phyloP scores from a whole-genome alignment of 2,329 filamentous ascomycete species.

The Fusarium compactum region DNA sequence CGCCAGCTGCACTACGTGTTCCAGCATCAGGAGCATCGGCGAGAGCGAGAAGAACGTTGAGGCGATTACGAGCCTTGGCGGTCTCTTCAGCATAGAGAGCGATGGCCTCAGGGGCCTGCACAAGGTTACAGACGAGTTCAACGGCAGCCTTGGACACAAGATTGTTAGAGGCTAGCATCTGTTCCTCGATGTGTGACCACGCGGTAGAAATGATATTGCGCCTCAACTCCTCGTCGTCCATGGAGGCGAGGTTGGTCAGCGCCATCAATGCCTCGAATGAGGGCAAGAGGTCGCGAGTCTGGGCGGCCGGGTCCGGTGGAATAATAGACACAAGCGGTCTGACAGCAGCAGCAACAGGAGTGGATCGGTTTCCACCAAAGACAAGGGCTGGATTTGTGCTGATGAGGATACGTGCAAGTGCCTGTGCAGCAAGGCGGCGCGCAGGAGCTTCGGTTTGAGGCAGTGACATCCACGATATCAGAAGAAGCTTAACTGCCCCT shows the following conservation, averaged over 20 bases:
- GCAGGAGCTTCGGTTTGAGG: constrained; percentile 61
- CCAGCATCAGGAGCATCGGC: constrained; percentile 85
- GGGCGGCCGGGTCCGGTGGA: constrained; percentile 69
- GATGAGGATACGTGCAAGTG: constrained; percentile 86
- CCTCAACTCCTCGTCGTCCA: constrained; percentile 74
- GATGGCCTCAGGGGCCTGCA: constrained; percentile 75
- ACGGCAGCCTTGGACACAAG: constrained; percentile 85
- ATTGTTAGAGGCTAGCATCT: constrained; percentile 80
- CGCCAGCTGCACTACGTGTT: constrained; percentile 86
- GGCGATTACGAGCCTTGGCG: constrained; percentile 75
- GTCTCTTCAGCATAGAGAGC: constrained; percentile 76
- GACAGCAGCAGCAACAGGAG: constrained; percentile 82
- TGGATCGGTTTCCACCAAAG: constrained; percentile 81
- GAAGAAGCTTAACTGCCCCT: constrained; percentile 87
- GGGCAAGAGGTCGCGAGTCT: constrained; percentile 82
- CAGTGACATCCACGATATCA: constrained; percentile 76
- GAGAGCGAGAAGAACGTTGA: constrained; percentile 88
- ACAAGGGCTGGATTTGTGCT: constrained; percentile 86
- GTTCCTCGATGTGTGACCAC: constrained; percentile 84
- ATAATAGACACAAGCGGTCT: constrained; percentile 83
- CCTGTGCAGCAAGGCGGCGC: constrained; percentile 77
- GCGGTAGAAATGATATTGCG: constrained; percentile 77
- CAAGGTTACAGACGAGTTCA: constrained; percentile 92
- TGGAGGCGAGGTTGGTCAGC: constrained; percentile 91
- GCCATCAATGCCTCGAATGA: constrained; percentile 92